Evolutionary conservation across 1,139 yeast species (phyloP).

Genomic region (Debaryomyces udenii): DNA sequence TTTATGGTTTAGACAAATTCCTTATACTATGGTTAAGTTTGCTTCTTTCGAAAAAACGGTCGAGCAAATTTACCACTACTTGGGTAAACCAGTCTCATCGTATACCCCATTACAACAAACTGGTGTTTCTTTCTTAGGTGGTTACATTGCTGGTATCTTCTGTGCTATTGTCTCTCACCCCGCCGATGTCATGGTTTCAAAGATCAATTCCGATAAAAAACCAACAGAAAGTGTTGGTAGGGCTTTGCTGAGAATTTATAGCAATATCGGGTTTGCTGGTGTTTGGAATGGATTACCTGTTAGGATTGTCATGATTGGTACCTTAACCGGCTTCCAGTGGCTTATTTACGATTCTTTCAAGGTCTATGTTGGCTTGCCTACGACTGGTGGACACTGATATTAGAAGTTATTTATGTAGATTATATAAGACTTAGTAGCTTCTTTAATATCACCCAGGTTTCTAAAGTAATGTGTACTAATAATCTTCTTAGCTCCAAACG

Average conservation of each 20-base stretch:
- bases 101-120: conserved; percentile 68
- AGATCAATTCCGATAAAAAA: conserved; percentile 75
- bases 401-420: conserved; percentile 8
- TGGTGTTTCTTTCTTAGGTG: conserved; percentile 90
- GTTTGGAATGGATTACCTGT: conserved; percentile 94
- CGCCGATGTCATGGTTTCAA: conserved; percentile 95
- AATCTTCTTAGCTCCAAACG: conserved; percentile 55
- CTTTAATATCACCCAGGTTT: background rate
- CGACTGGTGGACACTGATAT: conserved; percentile 70
- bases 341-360: conserved; percentile 92
- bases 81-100: conserved; percentile 44
- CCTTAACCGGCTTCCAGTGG: conserved; percentile 97
- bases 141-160: conserved; percentile 94
- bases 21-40: conserved; percentile 95
- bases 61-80: conserved; percentile 62
- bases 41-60: conserved; percentile 92
- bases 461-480: background rate
- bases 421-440: background rate
- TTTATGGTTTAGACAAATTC: conserved; percentile 92
- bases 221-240: conserved; percentile 66
- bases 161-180: conserved; percentile 96
- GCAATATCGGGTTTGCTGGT: conserved; percentile 82
- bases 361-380: conserved; percentile 87
- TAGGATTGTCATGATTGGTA: conserved; percentile 95
- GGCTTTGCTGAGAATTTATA: conserved; percentile 74